Conservation (phyloP, 148 eudicot species). For the Diospyros kaki region DNA sequence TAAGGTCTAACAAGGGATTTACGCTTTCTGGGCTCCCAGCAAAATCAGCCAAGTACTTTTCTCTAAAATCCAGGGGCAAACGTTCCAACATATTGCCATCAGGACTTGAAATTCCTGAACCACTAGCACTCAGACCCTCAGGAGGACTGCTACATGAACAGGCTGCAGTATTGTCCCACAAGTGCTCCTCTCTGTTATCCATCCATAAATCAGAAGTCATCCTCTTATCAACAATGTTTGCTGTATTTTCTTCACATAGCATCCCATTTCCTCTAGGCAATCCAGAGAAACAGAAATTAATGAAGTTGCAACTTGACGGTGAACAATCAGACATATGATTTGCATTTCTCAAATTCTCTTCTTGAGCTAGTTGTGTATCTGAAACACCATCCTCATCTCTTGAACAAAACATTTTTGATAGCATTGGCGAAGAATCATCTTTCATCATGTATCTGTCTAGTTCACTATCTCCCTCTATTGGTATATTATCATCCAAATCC, state of each 20-base stretch:
- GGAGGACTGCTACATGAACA: slow-evolving; percentile 16
- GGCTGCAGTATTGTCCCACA: slow-evolving; percentile 4
- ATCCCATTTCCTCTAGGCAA: slow-evolving; percentile 4
- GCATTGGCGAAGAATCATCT: not conserved
- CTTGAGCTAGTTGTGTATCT: slow-evolving; percentile 12
- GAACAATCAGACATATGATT: slow-evolving; percentile 10
- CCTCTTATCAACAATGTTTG: not conserved
- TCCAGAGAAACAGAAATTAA: slow-evolving; percentile 15
- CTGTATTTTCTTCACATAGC: not conserved
- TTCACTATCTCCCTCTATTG: slow-evolving; percentile 21
- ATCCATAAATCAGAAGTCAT: slow-evolving; percentile 9
- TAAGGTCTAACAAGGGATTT: slow-evolving; percentile 25
- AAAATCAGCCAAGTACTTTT: slow-evolving; percentile 18
- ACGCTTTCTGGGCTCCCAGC: slow-evolving; percentile 27
- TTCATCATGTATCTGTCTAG: slow-evolving; percentile 1
- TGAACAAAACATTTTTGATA: slow-evolving; percentile 14
- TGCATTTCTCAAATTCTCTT: not conserved
- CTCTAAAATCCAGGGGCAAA: slow-evolving; percentile 24
- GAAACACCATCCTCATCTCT: slow-evolving; percentile 9
- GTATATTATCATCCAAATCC: slow-evolving; percentile 19
- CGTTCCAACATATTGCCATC: slow-evolving; percentile 20
- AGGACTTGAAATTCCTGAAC: slow-evolving; percentile 22
- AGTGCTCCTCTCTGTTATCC: slow-evolving; percentile 9
- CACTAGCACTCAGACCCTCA: slow-evolving; percentile 6
- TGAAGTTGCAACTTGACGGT: slow-evolving; percentile 10